Evolutionary conservation across 805 yeast species (phyloP).

Genomic region (Myxozyma nipponensis): DNA sequence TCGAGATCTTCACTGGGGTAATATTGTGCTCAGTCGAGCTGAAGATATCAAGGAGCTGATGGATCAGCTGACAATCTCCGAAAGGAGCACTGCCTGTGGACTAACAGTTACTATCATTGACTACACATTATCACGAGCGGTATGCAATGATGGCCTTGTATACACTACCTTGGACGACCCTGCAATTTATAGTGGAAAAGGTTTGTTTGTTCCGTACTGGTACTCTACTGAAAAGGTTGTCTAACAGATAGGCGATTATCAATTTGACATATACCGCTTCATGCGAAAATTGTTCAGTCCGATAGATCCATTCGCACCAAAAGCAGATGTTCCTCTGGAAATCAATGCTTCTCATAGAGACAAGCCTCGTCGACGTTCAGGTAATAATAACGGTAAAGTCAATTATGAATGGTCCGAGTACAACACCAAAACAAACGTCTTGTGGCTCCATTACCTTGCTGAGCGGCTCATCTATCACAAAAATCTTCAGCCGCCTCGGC

Average conservation of each 20-base stretch:
- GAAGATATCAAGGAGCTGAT: constrained; percentile 16
- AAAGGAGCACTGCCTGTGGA: constrained; percentile 1
- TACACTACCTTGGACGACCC: constrained; percentile 64
- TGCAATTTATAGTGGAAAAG: constrained; percentile 53
- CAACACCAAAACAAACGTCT: constrained; percentile 51
- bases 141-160: constrained; percentile 35
- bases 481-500: constrained; percentile 28
- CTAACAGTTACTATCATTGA: constrained; percentile 51
- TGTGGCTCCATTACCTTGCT: constrained; percentile 63
- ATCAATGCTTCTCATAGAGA: constrained; percentile 63
- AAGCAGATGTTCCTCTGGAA: constrained; percentile 41
- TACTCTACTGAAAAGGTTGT: background rate
- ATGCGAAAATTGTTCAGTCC: constrained; percentile 40
- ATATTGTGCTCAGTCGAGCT: constrained; percentile 46
- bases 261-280: constrained; percentile 55
- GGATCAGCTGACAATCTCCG: constrained; percentile 15
- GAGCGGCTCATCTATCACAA: constrained; percentile 48
- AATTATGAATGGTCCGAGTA: constrained; percentile 47
- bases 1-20: constrained; percentile 66
- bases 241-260: constrained; percentile 49
- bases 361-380: constrained; percentile 29
- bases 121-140: constrained; percentile 53
- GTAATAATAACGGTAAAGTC: background rate
- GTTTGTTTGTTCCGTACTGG: constrained; percentile 1
- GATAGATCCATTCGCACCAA: background rate